phyloP scores from a whole-genome alignment of 345 rosid genomes.

The Populus pruinosa region DNA sequence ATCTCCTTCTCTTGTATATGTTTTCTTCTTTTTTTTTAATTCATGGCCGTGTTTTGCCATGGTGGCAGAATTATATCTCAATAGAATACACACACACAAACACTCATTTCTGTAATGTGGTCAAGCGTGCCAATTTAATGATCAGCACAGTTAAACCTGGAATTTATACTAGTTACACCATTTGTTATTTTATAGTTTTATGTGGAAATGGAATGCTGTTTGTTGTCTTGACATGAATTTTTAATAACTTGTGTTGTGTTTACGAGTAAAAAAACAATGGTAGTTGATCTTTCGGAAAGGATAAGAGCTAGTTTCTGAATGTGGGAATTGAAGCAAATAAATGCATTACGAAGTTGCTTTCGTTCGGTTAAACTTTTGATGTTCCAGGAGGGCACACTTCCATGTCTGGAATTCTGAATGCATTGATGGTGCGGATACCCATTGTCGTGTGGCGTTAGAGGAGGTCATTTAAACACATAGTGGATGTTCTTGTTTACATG shows the following conservation, averaged over 20 bases:
- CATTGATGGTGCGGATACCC: neutral
- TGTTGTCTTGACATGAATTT: neutral
- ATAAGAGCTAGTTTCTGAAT: neutral
- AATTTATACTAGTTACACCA: neutral
- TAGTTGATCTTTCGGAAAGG: neutral
- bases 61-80: neutral
- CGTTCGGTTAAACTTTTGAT: neutral
- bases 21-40: neutral
- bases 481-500: neutral
- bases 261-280: neutral
- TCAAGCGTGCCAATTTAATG: neutral
- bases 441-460: neutral
- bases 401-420: neutral
- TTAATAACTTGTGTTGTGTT: neutral
- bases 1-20: neutral
- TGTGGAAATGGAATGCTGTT: neutral
- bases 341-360: neutral
- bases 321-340: neutral
- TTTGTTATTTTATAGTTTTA: neutral
- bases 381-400: neutral
- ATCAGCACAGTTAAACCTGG: neutral
- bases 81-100: neutral
- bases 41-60: neutral
- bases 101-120: neutral
- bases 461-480: neutral